Evolutionary conservation across 495 filamentous ascomycete genomes (phyloP).

Genomic region (Lophiostoma macrostomum): DNA sequence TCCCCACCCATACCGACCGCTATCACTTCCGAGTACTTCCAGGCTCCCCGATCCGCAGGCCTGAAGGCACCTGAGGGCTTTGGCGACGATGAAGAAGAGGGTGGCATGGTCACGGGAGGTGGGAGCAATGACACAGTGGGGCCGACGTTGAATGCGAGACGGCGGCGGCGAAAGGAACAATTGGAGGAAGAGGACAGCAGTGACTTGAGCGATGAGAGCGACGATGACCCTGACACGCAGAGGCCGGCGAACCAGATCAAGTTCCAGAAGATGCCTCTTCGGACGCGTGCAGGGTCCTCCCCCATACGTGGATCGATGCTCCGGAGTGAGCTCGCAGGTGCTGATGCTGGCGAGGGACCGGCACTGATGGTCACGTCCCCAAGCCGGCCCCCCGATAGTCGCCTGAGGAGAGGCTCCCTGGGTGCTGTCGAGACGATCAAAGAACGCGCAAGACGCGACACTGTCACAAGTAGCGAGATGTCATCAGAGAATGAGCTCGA

Average conservation of each 20-base stretch:
- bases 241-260: constrained; percentile 75
- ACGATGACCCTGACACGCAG: constrained; percentile 72
- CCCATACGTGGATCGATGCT: constrained; percentile 60
- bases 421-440: constrained; percentile 71
- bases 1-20: constrained; percentile 95
- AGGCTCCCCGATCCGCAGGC: constrained; percentile 57
- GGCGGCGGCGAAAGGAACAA: constrained; percentile 62
- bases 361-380: constrained; percentile 42
- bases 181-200: constrained; percentile 96
- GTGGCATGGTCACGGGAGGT: constrained; percentile 74
- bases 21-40: constrained; percentile 86
- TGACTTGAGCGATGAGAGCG: constrained; percentile 93
- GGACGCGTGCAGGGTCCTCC: constrained; percentile 80
- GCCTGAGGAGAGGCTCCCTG: constrained; percentile 68
- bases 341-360: constrained; percentile 46
- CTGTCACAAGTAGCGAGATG: constrained; percentile 86
- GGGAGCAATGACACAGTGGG: constrained; percentile 69
- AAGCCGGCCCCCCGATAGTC: constrained; percentile 49
- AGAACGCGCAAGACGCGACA: constrained; percentile 74
- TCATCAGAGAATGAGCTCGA: constrained; percentile 88
- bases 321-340: constrained; percentile 20
- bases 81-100: constrained; percentile 78
- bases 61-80: constrained; percentile 51
- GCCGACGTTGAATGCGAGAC: constrained; percentile 52
- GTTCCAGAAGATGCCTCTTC: constrained; percentile 91